Conservation (phyloP, 495 filamentous ascomycete genomes). For the Halenospora varia region DNA sequence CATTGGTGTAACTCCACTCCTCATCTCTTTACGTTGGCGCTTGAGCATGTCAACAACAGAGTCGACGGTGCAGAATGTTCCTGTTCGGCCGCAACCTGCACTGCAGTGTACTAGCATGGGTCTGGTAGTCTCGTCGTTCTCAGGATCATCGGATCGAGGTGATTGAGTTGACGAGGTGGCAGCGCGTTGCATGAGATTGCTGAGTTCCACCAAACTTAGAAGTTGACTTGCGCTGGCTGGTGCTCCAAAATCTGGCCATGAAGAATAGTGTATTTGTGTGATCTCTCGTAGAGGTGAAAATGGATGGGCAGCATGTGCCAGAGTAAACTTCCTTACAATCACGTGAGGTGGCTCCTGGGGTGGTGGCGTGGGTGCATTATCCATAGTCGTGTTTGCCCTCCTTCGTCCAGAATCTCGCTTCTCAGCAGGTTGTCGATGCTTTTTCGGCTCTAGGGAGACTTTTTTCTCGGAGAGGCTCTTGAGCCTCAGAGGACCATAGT, state of each 20-base stretch:
- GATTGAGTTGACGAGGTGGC: slow-evolving; percentile 30
- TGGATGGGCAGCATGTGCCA: slow-evolving; percentile 71
- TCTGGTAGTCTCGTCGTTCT: slow-evolving; percentile 44
- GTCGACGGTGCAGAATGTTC: slow-evolving; percentile 94
- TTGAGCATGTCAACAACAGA: slow-evolving; percentile 92
- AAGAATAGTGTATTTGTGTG: slow-evolving; percentile 89
- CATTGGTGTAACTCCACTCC: slow-evolving; percentile 33
- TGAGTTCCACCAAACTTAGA: slow-evolving; percentile 80
- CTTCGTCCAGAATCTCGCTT: slow-evolving; percentile 29
- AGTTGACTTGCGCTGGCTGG: slow-evolving; percentile 86
- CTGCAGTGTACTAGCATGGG: slow-evolving; percentile 93
- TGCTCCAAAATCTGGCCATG: slow-evolving; percentile 95
- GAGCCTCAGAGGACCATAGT: slow-evolving; percentile 77
- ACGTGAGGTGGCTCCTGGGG: slow-evolving; percentile 63
- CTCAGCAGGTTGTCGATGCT: slow-evolving; percentile 19
- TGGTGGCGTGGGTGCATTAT: slow-evolving; percentile 25
- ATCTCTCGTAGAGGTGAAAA: slow-evolving; percentile 89
- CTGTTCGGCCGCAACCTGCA: slow-evolving; percentile 91
- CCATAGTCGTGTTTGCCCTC: slow-evolving; percentile 40
- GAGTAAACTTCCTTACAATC: slow-evolving; percentile 80
- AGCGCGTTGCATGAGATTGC: slow-evolving; percentile 56
- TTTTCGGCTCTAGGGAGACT: slow-evolving; percentile 67
- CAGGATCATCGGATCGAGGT: slow-evolving; percentile 48
- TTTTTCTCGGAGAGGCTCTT: slow-evolving; percentile 75
- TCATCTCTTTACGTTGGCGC: slow-evolving; percentile 54